Base-by-base conservation (phyloP, 2,329 filamentous ascomycete species). In the Cladosporium phlei region DNA sequence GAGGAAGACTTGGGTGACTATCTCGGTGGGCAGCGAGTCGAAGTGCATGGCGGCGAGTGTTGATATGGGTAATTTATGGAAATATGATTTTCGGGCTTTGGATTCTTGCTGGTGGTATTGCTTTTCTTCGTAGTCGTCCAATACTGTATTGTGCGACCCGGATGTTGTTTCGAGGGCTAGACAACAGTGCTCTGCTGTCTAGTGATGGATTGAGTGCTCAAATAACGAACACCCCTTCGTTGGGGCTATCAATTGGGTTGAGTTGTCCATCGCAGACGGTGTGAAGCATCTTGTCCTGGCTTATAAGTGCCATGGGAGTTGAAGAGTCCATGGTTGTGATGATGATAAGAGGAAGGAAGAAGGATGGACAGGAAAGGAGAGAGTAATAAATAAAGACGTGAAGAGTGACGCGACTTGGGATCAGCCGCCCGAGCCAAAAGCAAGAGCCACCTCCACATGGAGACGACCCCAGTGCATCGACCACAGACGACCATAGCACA, bases 1-100 rank as follows among this genome's bases (percentile, higher is more conserved):
- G 47, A 72, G 67, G 61, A 75, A 79, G 44, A 83, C 69, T 47
- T 80, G 75, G 51, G 75, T 68, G 48, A 81, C 57, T 46, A 81
- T 71, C 66, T 82, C 79, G 57, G 75, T 78, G 19, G 79, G 72
- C 20, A 83, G 67, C 44, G 70, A 58, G 55, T 76, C 68, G 65
- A 82, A 70, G 42, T 70, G 57, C 78, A 82, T 82, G 47, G 52
- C 68, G 60, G 52, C 45, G 47, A 49, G n/a, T 49, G 19, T 28
- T 39, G 28, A 30, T 19, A 27, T 27, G 20, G 39, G 6, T 37
- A 30, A 35, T 16, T 32, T 46, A 14, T 33, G n/a, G 30, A n/a
- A 20, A 12, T 28, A 33, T 49, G 24, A 9, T 30, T 37, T 32
- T 29, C 19, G 17, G 29, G 14, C 12, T 12, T 43, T 14, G 11